Base-by-base conservation (phyloP, 805 yeast species). In the Starmerella floricola region DNA sequence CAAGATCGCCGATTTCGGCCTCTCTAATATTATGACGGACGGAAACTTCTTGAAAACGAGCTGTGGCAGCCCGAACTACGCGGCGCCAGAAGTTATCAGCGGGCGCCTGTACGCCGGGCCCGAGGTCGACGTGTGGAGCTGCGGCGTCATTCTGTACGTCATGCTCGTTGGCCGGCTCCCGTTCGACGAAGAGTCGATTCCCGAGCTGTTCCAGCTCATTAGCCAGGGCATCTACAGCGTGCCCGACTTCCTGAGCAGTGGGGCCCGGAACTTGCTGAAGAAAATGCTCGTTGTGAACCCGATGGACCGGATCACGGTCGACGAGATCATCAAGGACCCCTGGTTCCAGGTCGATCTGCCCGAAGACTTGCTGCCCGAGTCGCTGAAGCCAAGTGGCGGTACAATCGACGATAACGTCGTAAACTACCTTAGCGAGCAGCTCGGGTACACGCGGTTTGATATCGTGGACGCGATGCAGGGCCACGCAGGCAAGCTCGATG, bases 81-180 rank as follows among this genome's bases (percentile, higher is more conserved):
- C 97, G 5, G 96, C 97, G 0, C 97, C 97, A 1, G 97, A 87
- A 62, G 96, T 87, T 23, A 87, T 87, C 44, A 76, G 87, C 47
- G 96, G 96, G 28, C 85, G 88, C 59, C 69, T 88, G 41, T 88
- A 87, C 55, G 97, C 96, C 2, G 97, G 97, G 8, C 96, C 97
- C 2, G 96, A 88, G 62, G 96, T 88, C 36, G 97, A 87, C 61
- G 95, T 87, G 42, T 87, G 97, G 97, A 81, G 94, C 0, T 82
- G 94, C 57, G 97, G 97, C 55, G 96, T 88, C 31, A 86, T 88
- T 36, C 67, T 87, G 41, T 88, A 87, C 54, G 97, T 87, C 41
- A 87, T 87, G 96, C 69, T 88, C 40, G 87, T 95, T 62, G 95
- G 97, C 31, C 70, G 96, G 54, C 70, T 87, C 54, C 97, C 97